phyloP scores from a whole-genome alignment of 345 rosid genomes.

The Eutrema yunnanense region DNA sequence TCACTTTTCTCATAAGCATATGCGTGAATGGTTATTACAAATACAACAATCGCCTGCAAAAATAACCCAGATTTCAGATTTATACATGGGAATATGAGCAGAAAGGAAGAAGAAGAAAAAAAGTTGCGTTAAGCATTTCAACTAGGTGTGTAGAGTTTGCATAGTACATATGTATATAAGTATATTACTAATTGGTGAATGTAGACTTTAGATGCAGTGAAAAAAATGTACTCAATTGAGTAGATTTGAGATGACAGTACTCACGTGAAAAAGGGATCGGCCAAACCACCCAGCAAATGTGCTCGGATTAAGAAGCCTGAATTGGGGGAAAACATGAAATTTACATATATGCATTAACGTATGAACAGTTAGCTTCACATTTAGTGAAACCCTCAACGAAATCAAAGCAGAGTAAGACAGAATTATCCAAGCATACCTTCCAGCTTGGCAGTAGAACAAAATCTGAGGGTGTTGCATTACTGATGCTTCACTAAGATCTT shows the following conservation, averaged over 20 bases:
- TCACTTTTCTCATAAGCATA: conserved; percentile 90
- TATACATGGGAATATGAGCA: neutral
- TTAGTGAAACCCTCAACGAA: neutral
- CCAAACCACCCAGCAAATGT: conserved; percentile 99
- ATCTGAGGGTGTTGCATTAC: conserved; percentile 99
- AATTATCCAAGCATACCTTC: conserved; percentile 50
- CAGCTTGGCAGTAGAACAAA: conserved; percentile 97
- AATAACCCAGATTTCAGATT: neutral
- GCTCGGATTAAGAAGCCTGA: conserved; percentile 97
- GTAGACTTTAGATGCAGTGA: neutral
- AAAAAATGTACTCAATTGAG: neutral
- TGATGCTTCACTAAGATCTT: conserved; percentile 89
- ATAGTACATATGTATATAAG: neutral
- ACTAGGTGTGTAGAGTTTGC: neutral
- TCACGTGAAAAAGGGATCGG: conserved; percentile 87
- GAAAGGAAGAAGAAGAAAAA: neutral
- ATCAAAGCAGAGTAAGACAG: neutral
- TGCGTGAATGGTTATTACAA: conserved; percentile 74
- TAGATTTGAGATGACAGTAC: conserved; percentile 23
- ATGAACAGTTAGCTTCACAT: neutral
- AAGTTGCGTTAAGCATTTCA: neutral
- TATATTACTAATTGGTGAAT: neutral
- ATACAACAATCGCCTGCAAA: conserved; percentile 88
- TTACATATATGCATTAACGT: neutral
- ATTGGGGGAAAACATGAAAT: neutral